Base-by-base conservation (phyloP, 2,329 filamentous ascomycete species). In the Cephalotrichum gorgonifer region DNA sequence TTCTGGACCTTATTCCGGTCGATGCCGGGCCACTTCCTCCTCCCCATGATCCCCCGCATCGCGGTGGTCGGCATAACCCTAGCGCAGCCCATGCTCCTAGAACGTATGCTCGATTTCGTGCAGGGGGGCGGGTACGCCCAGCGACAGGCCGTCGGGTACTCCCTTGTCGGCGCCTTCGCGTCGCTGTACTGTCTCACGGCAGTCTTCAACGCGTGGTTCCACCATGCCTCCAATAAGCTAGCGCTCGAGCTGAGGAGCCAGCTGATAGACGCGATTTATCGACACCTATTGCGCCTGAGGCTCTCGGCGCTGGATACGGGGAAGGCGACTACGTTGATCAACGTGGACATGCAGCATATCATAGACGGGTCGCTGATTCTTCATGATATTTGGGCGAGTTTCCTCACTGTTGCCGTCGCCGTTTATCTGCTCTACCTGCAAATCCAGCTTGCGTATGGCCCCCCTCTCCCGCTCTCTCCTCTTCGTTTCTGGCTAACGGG, bases 1-100 rank as follows among this genome's bases (percentile, higher is more conserved):
- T 43, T 43, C 22, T 11, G 12, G 12, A 43, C 41, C 17, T 20
- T 43, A 7, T 14, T 43, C 22, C 12, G 25, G 22, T 20, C 41
- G 17, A 43, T 43, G 41, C 41, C 41, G 17, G 22, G 41, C 22
- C 41, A 43, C 41, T 43, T 67, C 12, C 31, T 62, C 15, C 55
- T 59, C 5, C 59, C 63, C 23, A 51, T 66, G 22, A 43, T 59
- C 6, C 64, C 64, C 20, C 57, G 63, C 11, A 50, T 66, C 17
- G 57, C 54, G 7, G 58, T 64, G 22, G 51, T 68, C 20, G 60
- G 55, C 26, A 66, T 68, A 52, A 64, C 61, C 26, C 58, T 67
- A 26, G 64, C 60, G 49, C 65, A 68, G 49, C 63, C 65, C 6
- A 56, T 68, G 27, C 50, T 66, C n/a, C 54, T 68, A 48, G 60